Evolutionary conservation across 441 rosid genomes (phyloP).

Genomic region (Biscutella laevigata): DNA sequence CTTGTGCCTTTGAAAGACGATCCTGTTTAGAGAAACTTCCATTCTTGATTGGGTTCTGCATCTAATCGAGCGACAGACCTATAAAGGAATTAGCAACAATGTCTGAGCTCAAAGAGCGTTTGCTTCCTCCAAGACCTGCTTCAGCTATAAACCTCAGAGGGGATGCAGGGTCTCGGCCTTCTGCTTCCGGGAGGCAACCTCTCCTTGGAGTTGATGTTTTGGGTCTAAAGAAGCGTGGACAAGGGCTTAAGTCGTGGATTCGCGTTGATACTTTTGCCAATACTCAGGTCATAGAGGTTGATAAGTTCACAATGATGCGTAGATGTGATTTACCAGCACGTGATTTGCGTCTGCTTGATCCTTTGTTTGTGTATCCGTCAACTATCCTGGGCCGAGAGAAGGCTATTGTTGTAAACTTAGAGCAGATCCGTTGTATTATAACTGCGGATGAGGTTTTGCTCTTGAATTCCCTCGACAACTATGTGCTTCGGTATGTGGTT

Average conservation of each 20-base stretch:
- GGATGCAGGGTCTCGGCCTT: slow-evolving; percentile 39
- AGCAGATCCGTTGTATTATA: slow-evolving; percentile 94
- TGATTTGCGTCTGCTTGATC: slow-evolving; percentile 86
- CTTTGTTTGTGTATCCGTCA: slow-evolving; percentile 89
- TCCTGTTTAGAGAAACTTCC: not conserved
- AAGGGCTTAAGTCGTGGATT: slow-evolving; percentile 88
- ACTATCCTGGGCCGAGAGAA: slow-evolving; percentile 96
- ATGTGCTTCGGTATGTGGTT: slow-evolving; percentile 85
- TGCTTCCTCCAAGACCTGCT: slow-evolving; percentile 79
- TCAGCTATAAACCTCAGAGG: slow-evolving; percentile 73
- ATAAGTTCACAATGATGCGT: slow-evolving; percentile 94
- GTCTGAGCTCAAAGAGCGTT: slow-evolving; percentile 78
- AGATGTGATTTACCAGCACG: slow-evolving; percentile 98
- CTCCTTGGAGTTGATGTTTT: slow-evolving; percentile 64
- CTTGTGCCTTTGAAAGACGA: not conserved
- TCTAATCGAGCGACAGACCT: too few relatives aligned
- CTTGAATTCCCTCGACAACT: slow-evolving; percentile 91
- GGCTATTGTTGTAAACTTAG: slow-evolving; percentile 89
- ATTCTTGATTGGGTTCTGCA: not conserved
- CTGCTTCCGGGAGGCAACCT: slow-evolving; percentile 65
- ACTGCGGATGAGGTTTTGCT: slow-evolving; percentile 97
- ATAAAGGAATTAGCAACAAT: slow-evolving; percentile 32
- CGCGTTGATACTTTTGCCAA: slow-evolving; percentile 78
- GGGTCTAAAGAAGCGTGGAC: slow-evolving; percentile 90
- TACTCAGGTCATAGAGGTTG: slow-evolving; percentile 83